A percentile compares a stretch with the other conserved stretches of the same genome.
Conservation (phyloP, 1,139 yeast genomes). For the Suhomyces atakaporum region DNA sequence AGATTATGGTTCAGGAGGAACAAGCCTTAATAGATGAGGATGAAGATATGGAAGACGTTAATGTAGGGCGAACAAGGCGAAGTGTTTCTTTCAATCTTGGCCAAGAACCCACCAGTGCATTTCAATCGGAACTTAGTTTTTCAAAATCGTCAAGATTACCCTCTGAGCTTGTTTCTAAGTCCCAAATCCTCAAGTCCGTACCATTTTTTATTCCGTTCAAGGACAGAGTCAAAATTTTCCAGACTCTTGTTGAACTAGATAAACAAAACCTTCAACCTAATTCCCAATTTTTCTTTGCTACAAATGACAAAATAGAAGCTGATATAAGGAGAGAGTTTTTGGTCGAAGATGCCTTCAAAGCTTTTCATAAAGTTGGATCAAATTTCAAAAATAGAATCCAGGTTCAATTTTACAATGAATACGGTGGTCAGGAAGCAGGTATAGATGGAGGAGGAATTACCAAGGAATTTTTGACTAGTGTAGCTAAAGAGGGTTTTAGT, state of each 20-base stretch:
- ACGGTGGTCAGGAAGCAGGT: slow-evolving; percentile 81
- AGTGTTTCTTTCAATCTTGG: not conserved
- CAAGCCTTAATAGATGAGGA: slow-evolving; percentile 19
- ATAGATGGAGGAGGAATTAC: slow-evolving; percentile 98
- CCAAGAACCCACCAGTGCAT: not conserved
- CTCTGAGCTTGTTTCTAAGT: slow-evolving; percentile 18
- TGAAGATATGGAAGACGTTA: slow-evolving; percentile 11
- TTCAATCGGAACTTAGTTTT: not conserved
- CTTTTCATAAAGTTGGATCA: slow-evolving; percentile 44
- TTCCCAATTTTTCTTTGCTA: slow-evolving; percentile 19
- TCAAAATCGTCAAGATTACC: slow-evolving; percentile 1
- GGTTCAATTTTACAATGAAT: slow-evolving; percentile 69
- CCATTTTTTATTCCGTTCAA: slow-evolving; percentile 83
- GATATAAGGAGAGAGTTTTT: slow-evolving; percentile 67
- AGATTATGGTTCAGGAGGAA: slow-evolving; percentile 44
- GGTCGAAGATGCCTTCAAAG: slow-evolving; percentile 71
- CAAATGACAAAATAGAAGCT: slow-evolving; percentile 39
- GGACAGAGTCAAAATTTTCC: slow-evolving; percentile 72
- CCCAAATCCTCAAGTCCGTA: slow-evolving; percentile 58
- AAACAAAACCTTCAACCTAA: slow-evolving; percentile 26
- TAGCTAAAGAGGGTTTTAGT: slow-evolving; percentile 68
- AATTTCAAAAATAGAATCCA: slow-evolving; percentile 60
- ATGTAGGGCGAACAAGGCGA: not conserved
- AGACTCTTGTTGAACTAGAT: slow-evolving; percentile 60
- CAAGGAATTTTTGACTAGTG: slow-evolving; percentile 80